Percentiles rank a stretch among this genome's conserved stretches.
phyloP scores from a whole-genome alignment of 257 asterid species.

The Solanum sejunctum region DNA sequence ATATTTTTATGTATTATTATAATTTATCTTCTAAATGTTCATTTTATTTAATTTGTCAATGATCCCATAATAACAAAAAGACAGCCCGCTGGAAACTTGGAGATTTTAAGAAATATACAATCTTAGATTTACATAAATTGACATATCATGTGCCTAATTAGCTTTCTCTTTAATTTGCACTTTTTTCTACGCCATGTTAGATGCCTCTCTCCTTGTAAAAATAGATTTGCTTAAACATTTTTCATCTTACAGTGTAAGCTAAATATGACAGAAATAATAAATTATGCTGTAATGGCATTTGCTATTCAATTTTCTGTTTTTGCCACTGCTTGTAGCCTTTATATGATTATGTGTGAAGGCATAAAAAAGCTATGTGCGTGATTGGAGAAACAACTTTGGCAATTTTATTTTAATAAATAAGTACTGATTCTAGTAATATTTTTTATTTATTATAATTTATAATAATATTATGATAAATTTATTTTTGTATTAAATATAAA shows the following conservation, averaged over 20 bases:
- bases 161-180: background rate
- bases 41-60: too few relatives aligned
- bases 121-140: background rate
- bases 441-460: too few relatives aligned
- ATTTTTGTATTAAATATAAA: too few relatives aligned
- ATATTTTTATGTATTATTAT: too few relatives aligned
- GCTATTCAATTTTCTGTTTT: background rate
- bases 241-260: background rate
- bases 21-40: too few relatives aligned
- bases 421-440: too few relatives aligned
- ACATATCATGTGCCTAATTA: background rate
- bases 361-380: background rate
- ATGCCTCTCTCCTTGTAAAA: background rate
- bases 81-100: background rate
- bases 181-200: background rate
- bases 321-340: background rate
- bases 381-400: too few relatives aligned
- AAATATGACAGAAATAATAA: background rate
- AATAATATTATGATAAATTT: too few relatives aligned
- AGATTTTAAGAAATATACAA: background rate
- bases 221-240: background rate
- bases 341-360: background rate
- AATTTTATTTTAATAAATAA: too few relatives aligned
- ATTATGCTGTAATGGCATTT: background rate
- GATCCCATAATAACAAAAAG: background rate